phyloP scores from a whole-genome alignment of 2,329 filamentous ascomycete genomes.

The Stagonosporopsis chrysanthemi region DNA sequence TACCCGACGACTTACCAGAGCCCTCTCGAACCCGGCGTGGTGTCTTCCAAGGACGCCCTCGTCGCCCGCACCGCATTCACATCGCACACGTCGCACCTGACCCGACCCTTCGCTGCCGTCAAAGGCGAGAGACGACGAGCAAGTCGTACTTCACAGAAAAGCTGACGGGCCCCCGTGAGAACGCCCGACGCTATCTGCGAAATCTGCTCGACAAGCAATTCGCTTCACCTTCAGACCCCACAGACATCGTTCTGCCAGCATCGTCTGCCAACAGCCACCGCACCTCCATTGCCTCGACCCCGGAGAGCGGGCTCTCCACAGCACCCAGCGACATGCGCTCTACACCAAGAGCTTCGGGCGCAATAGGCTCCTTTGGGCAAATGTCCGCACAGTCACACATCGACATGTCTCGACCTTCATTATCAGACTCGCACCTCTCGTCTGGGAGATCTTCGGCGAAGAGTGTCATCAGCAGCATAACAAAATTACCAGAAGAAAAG shows the following conservation, averaged over 20 bases:
- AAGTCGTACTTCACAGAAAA: slow-evolving; percentile 52
- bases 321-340: slow-evolving; percentile 49
- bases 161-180: slow-evolving; percentile 59
- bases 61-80: slow-evolving; percentile 64
- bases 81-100: slow-evolving; percentile 60
- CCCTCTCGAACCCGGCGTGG: slow-evolving; percentile 35
- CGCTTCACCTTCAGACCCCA: slow-evolving; percentile 28
- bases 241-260: slow-evolving; percentile 31
- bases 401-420: slow-evolving; percentile 50
- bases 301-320: slow-evolving; percentile 37
- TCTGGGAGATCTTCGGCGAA: slow-evolving; percentile 46
- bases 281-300: slow-evolving; percentile 37
- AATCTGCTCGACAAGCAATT: slow-evolving; percentile 54
- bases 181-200: slow-evolving; percentile 59
- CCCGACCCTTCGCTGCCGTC: slow-evolving; percentile 38
- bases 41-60: slow-evolving; percentile 59
- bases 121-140: slow-evolving; percentile 41
- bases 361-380: slow-evolving; percentile 21
- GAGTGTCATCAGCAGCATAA: slow-evolving; percentile 44
- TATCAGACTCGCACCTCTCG: slow-evolving; percentile 52
- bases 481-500: slow-evolving; percentile 61
- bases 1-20: slow-evolving; percentile 46
- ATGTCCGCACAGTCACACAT: slow-evolving; percentile 41
- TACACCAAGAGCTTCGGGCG: slow-evolving; percentile 48
- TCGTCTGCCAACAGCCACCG: slow-evolving; percentile 43